Percentiles rank a stretch among this genome's conserved stretches.
These are phyloP conservation scores for Torulaspora franciscae DNA, from an alignment of 805 yeast genomes.

Conservation along the genomic window DNA sequence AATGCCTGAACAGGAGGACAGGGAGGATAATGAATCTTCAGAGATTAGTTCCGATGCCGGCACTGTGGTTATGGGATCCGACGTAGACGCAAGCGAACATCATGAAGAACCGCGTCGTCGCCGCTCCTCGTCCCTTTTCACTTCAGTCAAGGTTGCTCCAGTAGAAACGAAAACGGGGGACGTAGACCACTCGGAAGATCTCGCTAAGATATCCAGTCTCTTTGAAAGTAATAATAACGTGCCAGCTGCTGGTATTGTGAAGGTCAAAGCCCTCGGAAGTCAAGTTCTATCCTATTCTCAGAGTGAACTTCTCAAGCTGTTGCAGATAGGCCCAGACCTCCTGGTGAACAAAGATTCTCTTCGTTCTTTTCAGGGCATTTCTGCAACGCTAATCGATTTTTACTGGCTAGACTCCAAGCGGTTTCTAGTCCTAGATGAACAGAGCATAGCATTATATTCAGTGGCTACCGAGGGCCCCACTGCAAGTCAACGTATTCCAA, in stretches of 20 bases:
- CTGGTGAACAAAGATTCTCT: constrained; percentile 13
- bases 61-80: constrained; percentile 10
- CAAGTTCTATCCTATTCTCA: constrained; percentile 10
- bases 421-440: constrained; percentile 20
- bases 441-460: constrained; percentile 22
- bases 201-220: constrained; percentile 6
- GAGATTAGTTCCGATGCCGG: constrained; percentile 13
- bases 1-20: constrained; percentile 5
- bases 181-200: background rate
- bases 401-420: constrained; percentile 26
- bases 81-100: constrained; percentile 1
- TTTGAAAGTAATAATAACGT: constrained; percentile 3
- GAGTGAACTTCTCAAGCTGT: constrained; percentile 11
- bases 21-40: background rate
- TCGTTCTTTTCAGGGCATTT: constrained; percentile 17
- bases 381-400: constrained; percentile 17
- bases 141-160: constrained; percentile 8
- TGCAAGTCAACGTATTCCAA: constrained; percentile 14
- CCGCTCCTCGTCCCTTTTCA: constrained; percentile 16
- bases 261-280: constrained; percentile 10
- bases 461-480: constrained; percentile 12
- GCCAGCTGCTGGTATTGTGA: constrained; percentile 1
- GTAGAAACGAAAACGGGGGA: constrained; percentile 3
- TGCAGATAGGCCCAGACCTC: constrained; percentile 16
- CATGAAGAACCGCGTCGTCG: constrained; percentile 10